Conservation (phyloP, 192 early-diverging fungal genomes). For the Gryganskiella cystojenkinii region DNA sequence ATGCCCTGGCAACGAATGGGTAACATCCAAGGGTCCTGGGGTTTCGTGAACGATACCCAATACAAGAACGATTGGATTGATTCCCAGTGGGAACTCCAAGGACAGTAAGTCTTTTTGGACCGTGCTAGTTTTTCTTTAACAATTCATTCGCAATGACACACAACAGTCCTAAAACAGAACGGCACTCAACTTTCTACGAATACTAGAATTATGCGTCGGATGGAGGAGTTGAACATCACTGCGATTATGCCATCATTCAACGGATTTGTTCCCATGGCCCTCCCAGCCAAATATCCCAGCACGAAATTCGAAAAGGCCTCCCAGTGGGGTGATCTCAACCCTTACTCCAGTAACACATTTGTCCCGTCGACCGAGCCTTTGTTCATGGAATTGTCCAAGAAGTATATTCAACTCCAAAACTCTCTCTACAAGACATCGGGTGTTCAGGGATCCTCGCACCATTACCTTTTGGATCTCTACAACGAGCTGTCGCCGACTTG, state of each 20-base stretch:
- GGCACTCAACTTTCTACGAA: not conserved
- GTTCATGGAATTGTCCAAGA: conserved; percentile 22
- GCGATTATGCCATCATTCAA: conserved; percentile 44
- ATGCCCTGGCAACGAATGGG: conserved; percentile 53
- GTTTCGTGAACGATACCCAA: conserved; percentile 10
- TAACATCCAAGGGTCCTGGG: conserved; percentile 40
- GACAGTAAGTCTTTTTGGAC: conserved; percentile 8
- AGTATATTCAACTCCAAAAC: conserved; percentile 27
- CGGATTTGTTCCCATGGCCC: conserved; percentile 33
- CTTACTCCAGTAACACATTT: conserved; percentile 15
- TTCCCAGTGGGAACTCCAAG: conserved; percentile 44
- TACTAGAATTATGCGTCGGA: conserved; percentile 37
- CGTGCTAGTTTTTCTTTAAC: not conserved
- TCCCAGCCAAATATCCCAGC: conserved; percentile 11
- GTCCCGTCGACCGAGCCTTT: conserved; percentile 33
- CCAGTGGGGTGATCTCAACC: conserved; percentile 10
- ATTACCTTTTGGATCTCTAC: conserved; percentile 40
- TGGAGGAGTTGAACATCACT: conserved; percentile 43
- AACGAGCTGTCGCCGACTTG: conserved; percentile 31
- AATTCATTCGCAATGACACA: not conserved
- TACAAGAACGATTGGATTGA: conserved; percentile 51
- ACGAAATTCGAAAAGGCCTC: conserved; percentile 24
- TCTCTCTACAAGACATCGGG: conserved; percentile 11
- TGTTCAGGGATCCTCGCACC: not conserved
- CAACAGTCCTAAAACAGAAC: not conserved